Base-by-base conservation (phyloP, 768 basidiomycete species). In the Auriscalpium orientale region DNA sequence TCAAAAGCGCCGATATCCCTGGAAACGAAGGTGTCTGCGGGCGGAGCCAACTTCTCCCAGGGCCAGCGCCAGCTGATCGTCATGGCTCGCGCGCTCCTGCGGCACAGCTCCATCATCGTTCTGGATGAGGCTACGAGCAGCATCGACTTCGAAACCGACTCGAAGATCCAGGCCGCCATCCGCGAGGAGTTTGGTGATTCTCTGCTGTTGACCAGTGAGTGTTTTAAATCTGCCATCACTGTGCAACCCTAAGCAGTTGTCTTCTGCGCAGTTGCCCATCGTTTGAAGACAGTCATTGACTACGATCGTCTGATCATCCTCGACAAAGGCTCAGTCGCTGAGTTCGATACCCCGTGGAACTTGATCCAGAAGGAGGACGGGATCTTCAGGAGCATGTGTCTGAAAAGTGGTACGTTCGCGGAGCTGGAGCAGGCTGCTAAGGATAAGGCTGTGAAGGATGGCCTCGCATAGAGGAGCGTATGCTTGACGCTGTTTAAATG, bases 111-210 rank as follows among this genome's bases (percentile, higher is more conserved):
- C 10, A 78, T 89, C 57, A 80, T 89, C 44, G 77, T 89, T 12
- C 70, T 88, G 44, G 87, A 86, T 56, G 86, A 88, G 60, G 86
- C 86, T 8, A 88, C 85, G 5, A 86, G 83, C 56, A 85, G 84
- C 58, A 86, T 89, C 51, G 85, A 87, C 64, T 84, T 89, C 64
- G 82, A 79, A 12, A 89, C 90, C 46, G 90, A 91, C 62, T 78
- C 84, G 8, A 89, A 89, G 70, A 91, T 92, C 53, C 89, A 91
- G 66, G 72, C 78, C 34, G 84, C 89, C 1, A 91, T 93, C 34
- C 73, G 89, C 5, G 82, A 85, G 58, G 87, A 91, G 62, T 91
- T 92, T 5, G 40, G 13, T 43, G 6, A 8, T 18, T 43, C 40
- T 18, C 18, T 43, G 3, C 40, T 43, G 40, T 66, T 94, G 49